Evolutionary conservation across 192 early-diverging fungal species (phyloP), one percentile per base, ranked within the genome.

Genomic region (Entophlyctis helioformis): DNA sequence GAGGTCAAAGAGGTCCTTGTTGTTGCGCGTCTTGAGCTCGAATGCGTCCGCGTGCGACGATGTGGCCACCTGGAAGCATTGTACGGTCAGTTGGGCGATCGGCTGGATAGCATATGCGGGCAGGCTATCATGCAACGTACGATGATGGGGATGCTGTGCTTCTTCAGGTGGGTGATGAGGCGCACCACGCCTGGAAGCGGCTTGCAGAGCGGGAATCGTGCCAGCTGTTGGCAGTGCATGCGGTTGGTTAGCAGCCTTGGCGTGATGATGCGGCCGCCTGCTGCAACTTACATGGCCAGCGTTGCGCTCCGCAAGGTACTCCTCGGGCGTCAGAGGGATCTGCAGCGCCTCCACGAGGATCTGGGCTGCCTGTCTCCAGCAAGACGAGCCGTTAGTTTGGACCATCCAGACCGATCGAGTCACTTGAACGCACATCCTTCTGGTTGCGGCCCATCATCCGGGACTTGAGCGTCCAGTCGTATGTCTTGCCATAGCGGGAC

Each of bases 1-100:
- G 34, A 87, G 60, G 2, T 42, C 46, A 54, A 97, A 97, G 19
- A 93, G 59, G 1, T 69, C 64, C 27, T 64, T 55, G 59, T 95
- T 75, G 21, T 73, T 71, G 0, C 44, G 44, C 9, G 89, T 72
- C 56, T 97, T 97, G 15, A 87, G 40, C 7, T 69, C 48, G 45
- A 83, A 95, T 44, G 84, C 83, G 12, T 62, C 41, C n/a, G 76
- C 72, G 48, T 72, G 67, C 5, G 89, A 93, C 42, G 84, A 84
- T 1, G 94, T 95, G 0, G 88, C 64, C 8, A 70, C 53, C 42
- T 43, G 7, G 19, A 40, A 8, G 15, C 8, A 34, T 34, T 34
- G 9, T 11, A 34, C 20, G 19, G 62, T n/a, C n/a, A n/a, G n/a
- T n/a, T n/a, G n/a, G n/a, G n/a, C n/a, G n/a, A n/a, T n/a, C n/a